phyloP scores from a whole-genome alignment of 345 rosid species.

The Excoecaria cochinchinensis region DNA sequence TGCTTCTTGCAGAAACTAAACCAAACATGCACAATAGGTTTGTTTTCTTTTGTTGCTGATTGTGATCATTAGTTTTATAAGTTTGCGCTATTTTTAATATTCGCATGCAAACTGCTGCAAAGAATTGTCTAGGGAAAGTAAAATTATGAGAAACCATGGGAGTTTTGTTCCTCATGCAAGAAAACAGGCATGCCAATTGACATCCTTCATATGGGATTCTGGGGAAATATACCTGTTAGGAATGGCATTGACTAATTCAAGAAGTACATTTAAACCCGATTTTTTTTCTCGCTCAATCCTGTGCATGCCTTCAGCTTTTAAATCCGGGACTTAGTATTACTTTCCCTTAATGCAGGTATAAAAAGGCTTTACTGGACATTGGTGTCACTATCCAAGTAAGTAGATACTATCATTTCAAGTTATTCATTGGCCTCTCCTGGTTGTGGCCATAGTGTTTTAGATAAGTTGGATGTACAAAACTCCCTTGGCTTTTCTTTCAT shows the following conservation, averaged over 20 bases:
- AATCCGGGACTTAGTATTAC: background rate
- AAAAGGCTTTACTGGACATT: constrained; percentile 78
- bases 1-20: too few species aligned
- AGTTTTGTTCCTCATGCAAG: too few species aligned
- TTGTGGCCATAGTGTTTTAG: background rate
- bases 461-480: background rate
- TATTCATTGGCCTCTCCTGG: background rate
- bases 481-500: too few species aligned
- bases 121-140: too few species aligned
- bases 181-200: too few species aligned
- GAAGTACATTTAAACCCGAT: background rate
- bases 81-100: too few species aligned
- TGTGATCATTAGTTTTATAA: too few species aligned
- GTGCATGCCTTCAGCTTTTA: background rate
- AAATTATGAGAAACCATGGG: too few species aligned
- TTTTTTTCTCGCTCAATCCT: background rate
- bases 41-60: too few species aligned
- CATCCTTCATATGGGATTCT: background rate
- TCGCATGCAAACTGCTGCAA: too few species aligned
- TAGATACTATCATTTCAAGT: background rate
- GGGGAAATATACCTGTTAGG: background rate
- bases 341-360: constrained; percentile 57
- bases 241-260: background rate
- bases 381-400: constrained; percentile 74
- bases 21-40: too few species aligned